phyloP scores from a whole-genome alignment of 148 eudicot genomes.

The Fagopyrum homotropicum region DNA sequence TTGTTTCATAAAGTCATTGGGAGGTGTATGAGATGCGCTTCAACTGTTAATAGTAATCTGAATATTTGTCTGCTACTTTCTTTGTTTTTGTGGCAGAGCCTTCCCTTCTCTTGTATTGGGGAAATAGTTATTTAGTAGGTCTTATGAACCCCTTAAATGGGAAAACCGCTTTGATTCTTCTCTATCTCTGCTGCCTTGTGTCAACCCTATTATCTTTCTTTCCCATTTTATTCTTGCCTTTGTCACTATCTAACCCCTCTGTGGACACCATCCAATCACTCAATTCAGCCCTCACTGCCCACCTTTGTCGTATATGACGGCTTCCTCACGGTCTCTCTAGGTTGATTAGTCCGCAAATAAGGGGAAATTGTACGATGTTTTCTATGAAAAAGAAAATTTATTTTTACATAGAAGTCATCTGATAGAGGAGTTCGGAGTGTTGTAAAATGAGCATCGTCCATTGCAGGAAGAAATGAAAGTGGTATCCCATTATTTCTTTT shows the following conservation, averaged over 20 bases:
- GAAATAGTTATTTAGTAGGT: not conserved
- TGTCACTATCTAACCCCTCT: not conserved
- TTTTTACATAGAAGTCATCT: not conserved
- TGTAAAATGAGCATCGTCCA: not conserved
- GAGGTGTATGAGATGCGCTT: not conserved
- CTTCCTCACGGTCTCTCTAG: not conserved
- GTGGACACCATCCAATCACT: not conserved
- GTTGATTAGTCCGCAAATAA: not conserved
- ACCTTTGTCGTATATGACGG: not conserved
- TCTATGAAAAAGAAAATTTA: not conserved
- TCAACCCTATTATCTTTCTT: not conserved
- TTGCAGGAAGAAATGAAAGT: not conserved
- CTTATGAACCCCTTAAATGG: not conserved
- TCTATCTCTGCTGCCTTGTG: not conserved
- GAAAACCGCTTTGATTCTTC: not conserved
- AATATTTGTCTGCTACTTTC: not conserved
- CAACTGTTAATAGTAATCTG: not conserved
- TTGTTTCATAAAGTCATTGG: not conserved
- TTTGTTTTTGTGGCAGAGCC: not conserved
- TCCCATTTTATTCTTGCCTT: not conserved
- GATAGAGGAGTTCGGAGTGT: not conserved
- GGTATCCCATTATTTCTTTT: not conserved
- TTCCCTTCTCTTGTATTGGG: not conserved
- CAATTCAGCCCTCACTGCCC: not conserved
- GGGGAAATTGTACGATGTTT: not conserved